Base-by-base conservation (phyloP, 2,329 filamentous ascomycete genomes). In the Monilinia aucupariae region DNA sequence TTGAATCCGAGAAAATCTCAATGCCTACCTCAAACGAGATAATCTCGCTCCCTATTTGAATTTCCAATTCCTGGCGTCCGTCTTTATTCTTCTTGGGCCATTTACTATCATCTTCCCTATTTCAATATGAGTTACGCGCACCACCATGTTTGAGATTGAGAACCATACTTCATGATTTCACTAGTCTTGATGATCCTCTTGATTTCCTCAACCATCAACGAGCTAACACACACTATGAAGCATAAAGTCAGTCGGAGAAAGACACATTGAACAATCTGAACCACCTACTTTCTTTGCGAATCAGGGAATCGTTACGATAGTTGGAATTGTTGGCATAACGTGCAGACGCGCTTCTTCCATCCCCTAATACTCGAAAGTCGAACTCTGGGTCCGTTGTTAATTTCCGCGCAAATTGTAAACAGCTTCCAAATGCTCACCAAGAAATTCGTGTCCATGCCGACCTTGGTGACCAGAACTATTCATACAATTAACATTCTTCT, bases 71-170 rank as follows among this genome's bases (percentile, higher is more conserved):
- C 75, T 99, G 94, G 67, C 93, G 86, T 43, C 94, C 94, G 72
- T 99, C 94, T 79, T 97, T 97, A 80, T 99, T 99, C 84, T 97
- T 99, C 76, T 96, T 91, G 0, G 94, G 94, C 94, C 94, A 99
- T 76, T 97, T 97, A 32, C 87, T 90, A 76, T 99, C 94, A 74
- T 99, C 94, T 86, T 99, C 94, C 80, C 91, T 96, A 69, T 66
- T 45, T 22, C 4, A 22, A 7, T 50, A 64, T 77, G 64, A 76
- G 73, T 62, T 49, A 58, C 6, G 49, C 5, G 45, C 8, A n/a
- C 50, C 41, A 48, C 56, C 48, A 13, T 47, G 12, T 12, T 37
- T 27, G 27, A 22, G 15, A 47, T 45, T 17, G 43, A 56, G 48
- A 34, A n/a, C 68, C 81, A 61, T 84, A 96, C 91, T 97, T 97